Percentiles rank a stretch among this genome's conserved stretches.
These are phyloP conservation scores for Trichomonas vaginalis DNA, from an alignment of 208 protist genomes.

Conservation along the genomic window DNA sequence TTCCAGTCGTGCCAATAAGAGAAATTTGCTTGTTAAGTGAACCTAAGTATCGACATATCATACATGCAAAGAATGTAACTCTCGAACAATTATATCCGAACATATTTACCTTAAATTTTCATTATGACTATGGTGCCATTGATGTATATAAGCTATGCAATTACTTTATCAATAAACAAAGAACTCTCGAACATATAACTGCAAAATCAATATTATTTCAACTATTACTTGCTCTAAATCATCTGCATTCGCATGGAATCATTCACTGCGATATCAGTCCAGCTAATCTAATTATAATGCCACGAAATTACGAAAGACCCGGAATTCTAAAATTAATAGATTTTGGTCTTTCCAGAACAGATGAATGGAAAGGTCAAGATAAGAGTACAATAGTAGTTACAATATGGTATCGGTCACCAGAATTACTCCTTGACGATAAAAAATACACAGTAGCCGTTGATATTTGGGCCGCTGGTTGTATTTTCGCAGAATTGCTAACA, in stretches of 20 bases:
- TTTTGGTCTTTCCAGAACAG: neutral
- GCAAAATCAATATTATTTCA: constrained; percentile 15
- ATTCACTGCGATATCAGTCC: neutral
- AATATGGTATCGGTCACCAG: neutral
- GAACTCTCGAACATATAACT: neutral
- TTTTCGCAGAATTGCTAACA: neutral
- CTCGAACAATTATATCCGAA: neutral
- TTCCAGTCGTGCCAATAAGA: neutral
- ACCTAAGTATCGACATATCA: neutral
- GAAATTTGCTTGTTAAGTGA: neutral
- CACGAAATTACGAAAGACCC: neutral
- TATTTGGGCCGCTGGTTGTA: neutral
- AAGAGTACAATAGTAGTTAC: neutral
- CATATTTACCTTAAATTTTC: neutral
- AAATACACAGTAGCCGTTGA: neutral
- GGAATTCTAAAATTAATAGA: constrained; percentile 1
- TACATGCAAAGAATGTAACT: neutral
- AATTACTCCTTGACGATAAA: neutral
- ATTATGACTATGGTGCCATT: neutral
- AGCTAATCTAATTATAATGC: neutral
- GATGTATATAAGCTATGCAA: neutral
- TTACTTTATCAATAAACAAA: neutral
- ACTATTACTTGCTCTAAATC: neutral
- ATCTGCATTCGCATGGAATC: neutral
- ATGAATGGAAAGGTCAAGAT: neutral